Conservation (phyloP, 148 eudicot genomes). For the Arbutus unedo region DNA sequence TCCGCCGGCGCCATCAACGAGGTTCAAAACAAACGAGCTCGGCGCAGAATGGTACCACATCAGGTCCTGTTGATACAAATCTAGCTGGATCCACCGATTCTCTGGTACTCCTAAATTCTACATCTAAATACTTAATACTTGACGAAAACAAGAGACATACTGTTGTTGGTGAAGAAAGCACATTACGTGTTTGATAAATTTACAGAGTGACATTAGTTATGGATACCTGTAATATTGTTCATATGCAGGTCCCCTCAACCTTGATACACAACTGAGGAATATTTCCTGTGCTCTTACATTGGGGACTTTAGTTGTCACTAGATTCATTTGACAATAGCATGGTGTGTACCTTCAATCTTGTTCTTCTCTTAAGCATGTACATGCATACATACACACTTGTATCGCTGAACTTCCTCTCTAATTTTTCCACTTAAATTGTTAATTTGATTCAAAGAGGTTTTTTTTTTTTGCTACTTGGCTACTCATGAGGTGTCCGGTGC, state of each 20-base stretch:
- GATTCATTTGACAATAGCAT: background rate
- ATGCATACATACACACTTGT: background rate
- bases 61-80: no score
- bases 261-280: slow-evolving; percentile 2
- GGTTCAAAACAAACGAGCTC: no score
- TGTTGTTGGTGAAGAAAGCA: no score
- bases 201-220: no score
- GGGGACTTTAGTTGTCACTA: background rate
- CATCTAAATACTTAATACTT: no score
- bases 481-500: background rate
- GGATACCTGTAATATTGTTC: background rate
- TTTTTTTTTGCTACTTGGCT: background rate
- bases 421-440: background rate
- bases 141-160: no score
- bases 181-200: no score
- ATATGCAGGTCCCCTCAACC: slow-evolving; percentile 9
- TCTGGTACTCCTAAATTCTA: no score
- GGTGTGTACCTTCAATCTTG: background rate
- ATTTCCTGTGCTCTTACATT: background rate
- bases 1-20: no score
- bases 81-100: no score
- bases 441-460: background rate
- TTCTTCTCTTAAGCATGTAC: background rate
- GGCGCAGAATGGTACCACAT: no score
- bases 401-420: background rate